Conservation (phyloP, 2,329 filamentous ascomycete species). For the Conoideocrella luteorostrata region DNA sequence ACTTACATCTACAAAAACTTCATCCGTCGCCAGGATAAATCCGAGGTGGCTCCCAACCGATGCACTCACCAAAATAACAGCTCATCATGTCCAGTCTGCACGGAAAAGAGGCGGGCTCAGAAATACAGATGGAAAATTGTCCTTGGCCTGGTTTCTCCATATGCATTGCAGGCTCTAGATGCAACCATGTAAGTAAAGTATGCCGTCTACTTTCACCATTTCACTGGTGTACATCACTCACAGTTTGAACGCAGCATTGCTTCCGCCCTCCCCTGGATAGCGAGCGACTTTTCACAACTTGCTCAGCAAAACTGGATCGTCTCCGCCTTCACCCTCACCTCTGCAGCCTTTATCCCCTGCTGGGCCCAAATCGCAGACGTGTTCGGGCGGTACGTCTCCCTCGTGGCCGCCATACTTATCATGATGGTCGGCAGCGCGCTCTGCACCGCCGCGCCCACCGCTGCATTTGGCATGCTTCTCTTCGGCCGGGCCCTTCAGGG, state of each 20-base stretch:
- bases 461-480: conserved; percentile 52
- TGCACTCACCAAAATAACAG: too few species aligned
- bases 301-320: conserved; percentile 64
- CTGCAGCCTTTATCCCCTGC: conserved; percentile 59
- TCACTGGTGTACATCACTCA: too few species aligned
- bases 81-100: too few species aligned
- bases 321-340: conserved; percentile 61
- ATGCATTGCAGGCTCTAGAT: conserved; percentile 56
- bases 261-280: conserved; percentile 45
- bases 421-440: conserved; percentile 56
- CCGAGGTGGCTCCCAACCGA: too few species aligned
- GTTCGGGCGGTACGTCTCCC: conserved; percentile 53
- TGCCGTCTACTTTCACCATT: conserved; percentile 3
- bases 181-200: conserved; percentile 50
- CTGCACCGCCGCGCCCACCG: conserved; percentile 50
- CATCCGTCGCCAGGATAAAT: too few species aligned
- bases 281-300: conserved; percentile 54
- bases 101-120: too few species aligned
- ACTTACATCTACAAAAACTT: too few species aligned
- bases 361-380: conserved; percentile 60
- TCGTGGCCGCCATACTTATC: conserved; percentile 50
- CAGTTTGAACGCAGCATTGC: conserved; percentile 29
- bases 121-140: conserved; percentile 25
- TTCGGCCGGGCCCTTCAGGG: conserved; percentile 60
- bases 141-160: conserved; percentile 52